phyloP scores from a whole-genome alignment of 805 yeast species.

The Isabelozyma heimii region DNA sequence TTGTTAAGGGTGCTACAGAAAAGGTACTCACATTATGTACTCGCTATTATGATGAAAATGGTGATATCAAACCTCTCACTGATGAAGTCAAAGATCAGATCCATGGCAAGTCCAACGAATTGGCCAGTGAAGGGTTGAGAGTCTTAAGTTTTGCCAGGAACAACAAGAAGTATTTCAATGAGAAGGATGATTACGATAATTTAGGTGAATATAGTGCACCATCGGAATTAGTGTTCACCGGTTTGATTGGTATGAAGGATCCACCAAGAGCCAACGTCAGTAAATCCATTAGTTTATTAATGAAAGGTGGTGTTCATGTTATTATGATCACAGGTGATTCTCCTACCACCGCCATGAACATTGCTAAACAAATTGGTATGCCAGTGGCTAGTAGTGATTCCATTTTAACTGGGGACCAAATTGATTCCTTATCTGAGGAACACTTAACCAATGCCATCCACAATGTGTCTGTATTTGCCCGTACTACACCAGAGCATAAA shows the following conservation, averaged over 20 bases:
- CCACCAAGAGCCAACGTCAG: slow-evolving; percentile 93
- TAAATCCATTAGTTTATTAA: slow-evolving; percentile 66
- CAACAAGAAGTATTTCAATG: slow-evolving; percentile 26
- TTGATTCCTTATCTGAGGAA: slow-evolving; percentile 71
- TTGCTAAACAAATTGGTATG: slow-evolving; percentile 89
- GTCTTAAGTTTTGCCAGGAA: slow-evolving; percentile 76
- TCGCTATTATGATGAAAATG: slow-evolving; percentile 56
- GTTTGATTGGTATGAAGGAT: slow-evolving; percentile 93
- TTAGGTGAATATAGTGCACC: slow-evolving; percentile 39
- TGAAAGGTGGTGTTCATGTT: slow-evolving; percentile 95
- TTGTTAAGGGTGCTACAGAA: slow-evolving; percentile 91
- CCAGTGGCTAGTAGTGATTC: slow-evolving; percentile 64
- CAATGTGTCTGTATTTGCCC: slow-evolving; percentile 85
- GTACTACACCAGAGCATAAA: slow-evolving; percentile 94
- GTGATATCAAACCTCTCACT: slow-evolving; percentile 58
- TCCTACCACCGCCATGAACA: slow-evolving; percentile 79
- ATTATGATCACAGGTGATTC: slow-evolving; percentile 97
- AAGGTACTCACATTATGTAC: slow-evolving; percentile 60
- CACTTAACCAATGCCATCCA: slow-evolving; percentile 73
- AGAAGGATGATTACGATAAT: slow-evolving; percentile 15
- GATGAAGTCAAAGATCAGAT: slow-evolving; percentile 48
- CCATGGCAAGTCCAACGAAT: slow-evolving; percentile 51
- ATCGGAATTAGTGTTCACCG: slow-evolving; percentile 68
- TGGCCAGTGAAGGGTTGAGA: slow-evolving; percentile 84
- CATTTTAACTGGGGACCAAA: slow-evolving; percentile 80